Conservation (phyloP, 441 rosid genomes). For the Manihot esculenta region DNA sequence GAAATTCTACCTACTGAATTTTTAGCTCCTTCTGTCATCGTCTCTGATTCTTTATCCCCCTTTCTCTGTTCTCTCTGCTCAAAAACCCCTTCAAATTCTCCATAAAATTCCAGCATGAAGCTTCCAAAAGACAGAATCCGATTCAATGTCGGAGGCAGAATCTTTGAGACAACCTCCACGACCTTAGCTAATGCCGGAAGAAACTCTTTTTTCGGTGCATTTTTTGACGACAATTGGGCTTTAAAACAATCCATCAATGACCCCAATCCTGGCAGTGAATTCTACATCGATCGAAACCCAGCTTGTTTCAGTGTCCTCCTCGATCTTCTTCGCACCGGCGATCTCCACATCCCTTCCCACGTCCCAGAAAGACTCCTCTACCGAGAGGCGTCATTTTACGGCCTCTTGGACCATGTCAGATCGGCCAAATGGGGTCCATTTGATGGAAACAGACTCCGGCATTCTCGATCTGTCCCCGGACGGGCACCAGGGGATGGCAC, state of each 20-base stretch:
- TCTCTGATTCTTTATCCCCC: background rate
- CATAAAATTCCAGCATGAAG: constrained; percentile 47
- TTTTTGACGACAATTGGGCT: constrained; percentile 77
- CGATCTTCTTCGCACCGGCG: constrained; percentile 95
- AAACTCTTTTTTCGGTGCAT: constrained; percentile 77
- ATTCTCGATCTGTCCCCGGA: constrained; percentile 55
- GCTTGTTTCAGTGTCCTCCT: constrained; percentile 85
- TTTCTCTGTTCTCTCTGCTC: constrained; percentile 6
- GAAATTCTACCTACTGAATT: background rate
- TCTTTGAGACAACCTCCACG: constrained; percentile 83
- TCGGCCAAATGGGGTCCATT: constrained; percentile 81
- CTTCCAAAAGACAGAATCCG: constrained; percentile 62
- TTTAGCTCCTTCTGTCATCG: background rate
- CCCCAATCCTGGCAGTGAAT: constrained; percentile 26
- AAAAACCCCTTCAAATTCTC: background rate
- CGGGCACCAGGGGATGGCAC: constrained; percentile 94
- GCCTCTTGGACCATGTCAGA: constrained; percentile 75
- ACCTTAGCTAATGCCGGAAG: constrained; percentile 91
- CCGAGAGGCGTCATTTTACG: constrained; percentile 81
- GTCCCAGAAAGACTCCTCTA: constrained; percentile 65
- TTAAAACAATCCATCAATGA: constrained; percentile 28
- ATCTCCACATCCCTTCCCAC: constrained; percentile 61
- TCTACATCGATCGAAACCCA: constrained; percentile 82
- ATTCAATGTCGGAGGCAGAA: constrained; percentile 88
- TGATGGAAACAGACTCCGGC: constrained; percentile 72